Conservation (phyloP, 1,284 basidiomycete species). For the Ustilago sp. region DNA sequence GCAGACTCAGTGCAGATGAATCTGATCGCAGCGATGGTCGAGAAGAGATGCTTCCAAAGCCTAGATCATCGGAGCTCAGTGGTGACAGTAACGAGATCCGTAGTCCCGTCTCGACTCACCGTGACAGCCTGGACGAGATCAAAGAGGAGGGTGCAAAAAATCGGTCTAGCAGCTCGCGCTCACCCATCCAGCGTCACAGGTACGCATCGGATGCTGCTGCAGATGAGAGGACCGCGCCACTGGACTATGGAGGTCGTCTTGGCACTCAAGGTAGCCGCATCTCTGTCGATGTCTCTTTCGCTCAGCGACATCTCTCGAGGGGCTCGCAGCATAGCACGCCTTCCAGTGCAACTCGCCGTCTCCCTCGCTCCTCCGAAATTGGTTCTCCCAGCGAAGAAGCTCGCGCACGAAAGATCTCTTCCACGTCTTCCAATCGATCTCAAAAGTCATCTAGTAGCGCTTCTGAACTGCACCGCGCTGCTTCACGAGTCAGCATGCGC, state of each 20-base stretch:
- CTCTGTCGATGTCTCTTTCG: slow-evolving; percentile 49
- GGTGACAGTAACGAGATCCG: slow-evolving; percentile 5
- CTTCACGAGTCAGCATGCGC: slow-evolving; percentile 55
- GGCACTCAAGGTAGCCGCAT: slow-evolving; percentile 44
- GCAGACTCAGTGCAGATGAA: slow-evolving; percentile 27
- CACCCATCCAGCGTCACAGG: slow-evolving; percentile 29
- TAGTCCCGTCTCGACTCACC: slow-evolving; percentile 16
- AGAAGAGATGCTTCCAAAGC: not conserved
- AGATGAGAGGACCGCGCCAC: slow-evolving; percentile 17
- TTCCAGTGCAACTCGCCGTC: slow-evolving; percentile 26
- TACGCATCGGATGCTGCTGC: slow-evolving; percentile 44
- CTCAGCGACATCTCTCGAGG: slow-evolving; percentile 41
- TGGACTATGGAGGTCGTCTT: slow-evolving; percentile 38
- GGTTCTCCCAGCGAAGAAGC: slow-evolving; percentile 48
- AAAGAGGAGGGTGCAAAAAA: slow-evolving; percentile 25
- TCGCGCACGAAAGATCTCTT: slow-evolving; percentile 51
- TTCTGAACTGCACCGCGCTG: slow-evolving; percentile 56
- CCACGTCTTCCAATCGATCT: slow-evolving; percentile 50
- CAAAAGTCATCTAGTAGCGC: slow-evolving; percentile 56
- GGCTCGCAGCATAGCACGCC: slow-evolving; percentile 39
- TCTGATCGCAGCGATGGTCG: slow-evolving; percentile 25
- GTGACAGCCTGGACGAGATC: slow-evolving; percentile 39
- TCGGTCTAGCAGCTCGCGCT: not conserved
- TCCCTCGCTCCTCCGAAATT: slow-evolving; percentile 24
- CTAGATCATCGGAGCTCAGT: not conserved